These are phyloP conservation scores for Claviceps pusilla DNA, from an alignment of 2,329 filamentous ascomycete genomes.

Conservation along the genomic window DNA sequence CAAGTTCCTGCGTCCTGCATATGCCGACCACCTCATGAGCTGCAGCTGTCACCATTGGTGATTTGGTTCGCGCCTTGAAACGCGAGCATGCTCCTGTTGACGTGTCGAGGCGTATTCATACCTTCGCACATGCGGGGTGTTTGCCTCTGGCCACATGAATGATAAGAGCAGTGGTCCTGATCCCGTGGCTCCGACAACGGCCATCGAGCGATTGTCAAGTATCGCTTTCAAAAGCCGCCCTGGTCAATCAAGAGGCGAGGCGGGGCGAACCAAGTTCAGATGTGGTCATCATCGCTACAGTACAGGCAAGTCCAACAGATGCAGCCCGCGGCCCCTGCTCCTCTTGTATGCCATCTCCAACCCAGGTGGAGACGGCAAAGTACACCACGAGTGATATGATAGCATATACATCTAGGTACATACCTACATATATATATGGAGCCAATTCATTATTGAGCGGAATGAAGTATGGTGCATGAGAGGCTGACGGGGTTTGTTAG, in stretches of 20 bases:
- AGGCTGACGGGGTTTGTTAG: not conserved
- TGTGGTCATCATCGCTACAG: not conserved
- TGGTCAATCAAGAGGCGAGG: not conserved
- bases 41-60: constrained; percentile 1
- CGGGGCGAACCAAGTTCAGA: not conserved
- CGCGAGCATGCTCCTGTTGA: constrained; percentile 1
- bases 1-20: constrained; percentile 3
- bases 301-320: not conserved
- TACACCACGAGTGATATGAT: not conserved
- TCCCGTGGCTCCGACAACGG: not conserved
- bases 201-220: not conserved
- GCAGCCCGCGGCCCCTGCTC: not conserved
- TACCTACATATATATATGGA: not conserved
- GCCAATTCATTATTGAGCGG: not conserved
- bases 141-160: not conserved
- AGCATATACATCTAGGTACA: no score
- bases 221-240: not conserved
- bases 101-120: constrained; percentile 3
- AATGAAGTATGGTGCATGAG: not conserved
- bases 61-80: not conserved
- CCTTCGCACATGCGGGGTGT: not conserved
- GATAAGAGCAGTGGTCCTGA: not conserved
- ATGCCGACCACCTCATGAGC: not conserved
- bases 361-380: not conserved
- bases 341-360: not conserved